phyloP scores from a whole-genome alignment of 306 rosid species.

The Leucaena leucocephala region DNA sequence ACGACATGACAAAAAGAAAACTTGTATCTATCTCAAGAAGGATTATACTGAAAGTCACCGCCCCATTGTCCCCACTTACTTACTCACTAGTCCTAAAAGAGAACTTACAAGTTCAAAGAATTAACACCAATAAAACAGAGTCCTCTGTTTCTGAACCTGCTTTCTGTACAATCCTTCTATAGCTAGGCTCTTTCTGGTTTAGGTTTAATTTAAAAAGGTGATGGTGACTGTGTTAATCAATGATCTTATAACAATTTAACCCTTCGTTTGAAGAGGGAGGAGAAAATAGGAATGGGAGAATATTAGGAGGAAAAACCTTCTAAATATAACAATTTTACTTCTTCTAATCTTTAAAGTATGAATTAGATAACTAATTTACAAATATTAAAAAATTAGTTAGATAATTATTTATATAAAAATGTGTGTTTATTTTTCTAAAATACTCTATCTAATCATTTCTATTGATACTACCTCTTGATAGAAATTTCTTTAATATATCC shows the following conservation, averaged over 20 bases:
- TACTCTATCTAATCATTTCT: too few relatives aligned
- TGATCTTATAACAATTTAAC: not conserved
- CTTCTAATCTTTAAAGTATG: too few relatives aligned
- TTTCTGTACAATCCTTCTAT: not conserved
- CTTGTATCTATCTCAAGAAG: not conserved
- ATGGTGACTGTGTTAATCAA: not conserved
- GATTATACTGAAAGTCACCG: conserved; percentile 18
- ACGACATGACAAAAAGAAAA: conserved; percentile 14
- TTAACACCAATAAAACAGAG: not conserved
- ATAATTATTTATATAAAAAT: too few relatives aligned
- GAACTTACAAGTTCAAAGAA: not conserved
- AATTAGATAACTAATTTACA: too few relatives aligned
- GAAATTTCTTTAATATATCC: too few relatives aligned
- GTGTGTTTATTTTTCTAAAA: too few relatives aligned
- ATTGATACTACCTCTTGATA: too few relatives aligned
- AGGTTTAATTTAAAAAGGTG: not conserved
- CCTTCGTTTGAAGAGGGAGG: not conserved
- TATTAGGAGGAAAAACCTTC: not conserved
- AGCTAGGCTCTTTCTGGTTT: not conserved
- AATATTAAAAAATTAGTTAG: too few relatives aligned
- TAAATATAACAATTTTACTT: too few relatives aligned
- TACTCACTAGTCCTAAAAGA: conserved; percentile 5
- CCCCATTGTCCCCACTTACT: conserved; percentile 8
- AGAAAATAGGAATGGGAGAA: not conserved
- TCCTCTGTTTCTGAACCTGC: not conserved